Conservation (phyloP, 257 asterid species). For the Lycium barbarum region DNA sequence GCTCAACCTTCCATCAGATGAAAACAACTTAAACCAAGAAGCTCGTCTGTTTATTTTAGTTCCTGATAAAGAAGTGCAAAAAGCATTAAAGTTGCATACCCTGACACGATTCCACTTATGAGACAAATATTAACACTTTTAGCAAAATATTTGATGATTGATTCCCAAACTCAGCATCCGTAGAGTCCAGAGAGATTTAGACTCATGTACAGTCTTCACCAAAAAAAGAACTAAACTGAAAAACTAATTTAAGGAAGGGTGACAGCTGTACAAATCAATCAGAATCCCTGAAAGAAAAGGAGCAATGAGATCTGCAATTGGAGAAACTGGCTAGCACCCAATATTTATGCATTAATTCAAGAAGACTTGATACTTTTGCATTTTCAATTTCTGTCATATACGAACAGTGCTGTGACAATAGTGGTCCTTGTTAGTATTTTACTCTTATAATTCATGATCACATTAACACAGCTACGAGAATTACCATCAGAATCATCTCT, state of each 20-base stretch:
- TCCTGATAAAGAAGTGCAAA: not conserved
- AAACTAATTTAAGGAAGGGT: not conserved
- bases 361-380: not conserved
- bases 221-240: not conserved
- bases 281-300: not conserved
- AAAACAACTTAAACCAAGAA: not conserved
- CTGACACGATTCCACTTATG: not conserved
- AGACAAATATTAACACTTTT: not conserved
- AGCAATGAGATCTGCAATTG: not conserved
- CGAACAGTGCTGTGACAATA: not conserved
- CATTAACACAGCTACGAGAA: not conserved
- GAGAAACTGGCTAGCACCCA: not conserved
- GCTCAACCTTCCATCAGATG: not conserved
- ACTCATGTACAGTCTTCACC: not conserved
- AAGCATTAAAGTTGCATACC: slow-evolving; percentile 2
- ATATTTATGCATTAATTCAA: not conserved
- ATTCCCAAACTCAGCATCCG: slow-evolving; percentile 12
- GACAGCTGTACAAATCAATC: slow-evolving; percentile 18
- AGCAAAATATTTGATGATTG: not conserved
- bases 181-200: not conserved
- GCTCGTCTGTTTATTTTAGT: not conserved
- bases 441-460: not conserved
- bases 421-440: slow-evolving; percentile 1
- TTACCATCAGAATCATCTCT: not conserved
- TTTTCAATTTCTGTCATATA: not conserved